Evolutionary conservation across 1,284 basidiomycete genomes (phyloP), one percentile per base, ranked within the genome.

Genomic region (Tilletia walkeri): DNA sequence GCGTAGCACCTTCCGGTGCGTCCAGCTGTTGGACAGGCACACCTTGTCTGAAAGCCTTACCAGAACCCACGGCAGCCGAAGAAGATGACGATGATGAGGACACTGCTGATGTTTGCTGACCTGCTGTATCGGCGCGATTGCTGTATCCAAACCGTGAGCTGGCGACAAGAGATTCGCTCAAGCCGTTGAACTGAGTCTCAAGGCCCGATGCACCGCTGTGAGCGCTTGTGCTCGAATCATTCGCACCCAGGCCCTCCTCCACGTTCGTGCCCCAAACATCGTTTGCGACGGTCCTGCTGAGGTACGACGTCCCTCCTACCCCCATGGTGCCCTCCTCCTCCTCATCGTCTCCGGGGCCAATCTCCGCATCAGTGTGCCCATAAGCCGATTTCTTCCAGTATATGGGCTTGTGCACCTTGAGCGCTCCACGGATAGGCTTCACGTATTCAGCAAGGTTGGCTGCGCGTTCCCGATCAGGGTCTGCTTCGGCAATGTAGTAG

Each of bases 391-490:
- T 77, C 50, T 82, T 82, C 82, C 80, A 81, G 54, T 79, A 80
- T 70, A 82, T 82, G 12, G 81, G 79, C 69, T 83, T 83, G 65
- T 82, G 80, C 36, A 79, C 79, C 54, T 79, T 77, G 67, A 82
- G 76, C 53, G 79, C 82, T 59, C 78, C 81, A 48, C 81, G 75
- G 73, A 82, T 83, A 1, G 82, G 82, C 71, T 83, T 83, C 20
- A 76, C 80, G 67, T 82, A 79, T 16, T 78, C 75, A 12, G 79
- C 79, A 0, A 83, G 71, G 67, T 81, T 83, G 67, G 73, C 71
- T 4, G 80, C 80, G 0, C 82, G 75, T 69, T 82, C 80, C 54
- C 70, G 70, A 69, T 83, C 82, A 4, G 73, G 72, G 63, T 82
- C 81, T 24, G 77, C 74, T 66, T 80, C 81, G 70, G 78, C 76